phyloP scores from a whole-genome alignment of 352 stramenopile species.

The Pythium plurisporium region DNA sequence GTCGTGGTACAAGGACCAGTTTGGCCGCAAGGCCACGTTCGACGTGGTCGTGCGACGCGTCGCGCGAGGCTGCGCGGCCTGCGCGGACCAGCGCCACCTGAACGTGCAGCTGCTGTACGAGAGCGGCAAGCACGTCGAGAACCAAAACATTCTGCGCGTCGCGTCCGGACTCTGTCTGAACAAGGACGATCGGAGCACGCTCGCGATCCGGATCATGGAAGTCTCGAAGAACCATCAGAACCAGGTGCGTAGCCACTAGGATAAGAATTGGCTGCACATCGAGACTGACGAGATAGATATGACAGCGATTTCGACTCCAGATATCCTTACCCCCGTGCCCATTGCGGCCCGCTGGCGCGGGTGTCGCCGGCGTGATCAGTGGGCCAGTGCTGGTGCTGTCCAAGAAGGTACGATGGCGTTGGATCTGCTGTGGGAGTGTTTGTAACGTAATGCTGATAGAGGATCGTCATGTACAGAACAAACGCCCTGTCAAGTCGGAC shows the following conservation, averaged over 20 bases:
- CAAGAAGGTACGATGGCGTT: conserved; percentile 54
- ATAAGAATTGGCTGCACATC: no score
- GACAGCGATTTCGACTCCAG: conserved; percentile 57
- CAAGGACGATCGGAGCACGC: conserved; percentile 40
- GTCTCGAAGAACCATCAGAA: conserved; percentile 85
- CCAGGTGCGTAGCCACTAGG: conserved; percentile 58
- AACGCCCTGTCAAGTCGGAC: conserved; percentile 50
- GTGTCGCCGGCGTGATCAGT: conserved; percentile 29
- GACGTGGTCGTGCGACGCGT: conserved; percentile 38
- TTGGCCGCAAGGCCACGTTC: conserved; percentile 71
- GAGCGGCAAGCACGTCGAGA: conserved; percentile 70
- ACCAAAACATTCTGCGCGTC: conserved; percentile 67
- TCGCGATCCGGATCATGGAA: conserved; percentile 69
- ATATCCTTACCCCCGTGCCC: conserved; percentile 44
- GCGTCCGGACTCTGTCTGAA: conserved; percentile 57
- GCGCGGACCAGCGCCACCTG: conserved; percentile 47
- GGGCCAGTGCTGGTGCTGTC: conserved; percentile 58
- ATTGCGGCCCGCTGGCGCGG: conserved; percentile 6
- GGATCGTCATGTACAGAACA: conserved; percentile 38
- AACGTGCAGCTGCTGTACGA: conserved; percentile 69
- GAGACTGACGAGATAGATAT: no score
- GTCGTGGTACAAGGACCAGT: conserved; percentile 81
- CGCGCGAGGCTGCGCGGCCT: conserved; percentile 31
- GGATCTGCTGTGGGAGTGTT: no score
- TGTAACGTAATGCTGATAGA: no score